phyloP scores from a whole-genome alignment of 1,284 basidiomycete species.

The Austroboletus niveus region DNA sequence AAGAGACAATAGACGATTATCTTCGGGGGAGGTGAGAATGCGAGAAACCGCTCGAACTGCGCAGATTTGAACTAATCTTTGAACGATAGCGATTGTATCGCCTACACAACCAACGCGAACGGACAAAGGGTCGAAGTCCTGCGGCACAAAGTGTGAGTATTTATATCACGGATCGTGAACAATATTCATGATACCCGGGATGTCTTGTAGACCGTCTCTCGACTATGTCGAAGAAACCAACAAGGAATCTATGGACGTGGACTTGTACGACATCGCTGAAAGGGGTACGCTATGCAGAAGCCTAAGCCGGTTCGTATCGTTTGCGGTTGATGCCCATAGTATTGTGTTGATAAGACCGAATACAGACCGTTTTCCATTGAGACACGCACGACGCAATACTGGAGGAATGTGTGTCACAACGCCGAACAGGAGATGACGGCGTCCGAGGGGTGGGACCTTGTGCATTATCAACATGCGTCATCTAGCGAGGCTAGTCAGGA shows the following conservation, averaged over 20 bases:
- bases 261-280: constrained; percentile 7
- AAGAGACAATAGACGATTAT: neutral
- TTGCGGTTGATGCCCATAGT: neutral
- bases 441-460: neutral
- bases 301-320: constrained; percentile 13
- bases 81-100: neutral
- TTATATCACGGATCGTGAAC: neutral
- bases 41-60: neutral
- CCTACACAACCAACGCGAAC: neutral
- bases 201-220: constrained; percentile 3
- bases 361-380: constrained; percentile 4
- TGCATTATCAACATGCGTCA: neutral
- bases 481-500: neutral
- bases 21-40: neutral
- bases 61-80: neutral
- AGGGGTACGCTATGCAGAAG: neutral
- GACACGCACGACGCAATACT: neutral
- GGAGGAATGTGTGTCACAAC: neutral
- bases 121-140: neutral
- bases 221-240: constrained; percentile 6
- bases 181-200: neutral
- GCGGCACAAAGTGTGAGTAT: neutral
- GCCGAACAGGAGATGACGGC: neutral
- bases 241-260: neutral
- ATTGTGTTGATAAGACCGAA: neutral